These are phyloP conservation scores for Pilobolus umbonatus DNA, from an alignment of 192 early-diverging fungal genomes.

Conservation along the genomic window DNA sequence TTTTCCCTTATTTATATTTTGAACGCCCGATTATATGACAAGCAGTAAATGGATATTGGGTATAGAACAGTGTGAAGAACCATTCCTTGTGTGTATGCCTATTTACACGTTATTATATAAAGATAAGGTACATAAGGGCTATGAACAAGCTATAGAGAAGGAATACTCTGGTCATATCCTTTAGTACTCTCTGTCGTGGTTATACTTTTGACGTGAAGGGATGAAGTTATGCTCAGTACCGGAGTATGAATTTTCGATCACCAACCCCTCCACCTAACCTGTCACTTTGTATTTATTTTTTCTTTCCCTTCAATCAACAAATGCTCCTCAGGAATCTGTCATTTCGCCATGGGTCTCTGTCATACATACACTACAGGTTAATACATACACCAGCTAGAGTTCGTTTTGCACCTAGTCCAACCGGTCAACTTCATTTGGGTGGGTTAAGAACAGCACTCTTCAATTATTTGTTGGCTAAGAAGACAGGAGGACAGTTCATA, in stretches of 20 bases:
- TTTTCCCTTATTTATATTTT: slow-evolving; percentile 2
- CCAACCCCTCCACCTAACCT: background rate
- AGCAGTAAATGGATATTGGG: too few species aligned
- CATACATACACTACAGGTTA: background rate
- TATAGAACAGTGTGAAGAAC: too few species aligned
- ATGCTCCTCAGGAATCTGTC: background rate
- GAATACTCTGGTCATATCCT: too few species aligned
- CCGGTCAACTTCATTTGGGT: slow-evolving; percentile 89
- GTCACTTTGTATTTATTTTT: background rate
- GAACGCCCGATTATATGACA: background rate
- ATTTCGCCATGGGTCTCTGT: background rate
- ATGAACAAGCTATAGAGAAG: too few species aligned
- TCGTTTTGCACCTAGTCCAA: slow-evolving; percentile 92
- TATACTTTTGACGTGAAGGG: too few species aligned
- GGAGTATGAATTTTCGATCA: too few species aligned
- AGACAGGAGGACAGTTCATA: slow-evolving; percentile 70
- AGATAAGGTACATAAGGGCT: too few species aligned
- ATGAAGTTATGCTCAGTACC: too few species aligned
- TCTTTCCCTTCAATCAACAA: background rate
- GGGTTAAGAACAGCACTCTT: slow-evolving; percentile 90
- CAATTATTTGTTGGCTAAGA: slow-evolving; percentile 80
- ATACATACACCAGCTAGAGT: slow-evolving; percentile 54
- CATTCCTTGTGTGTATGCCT: too few species aligned
- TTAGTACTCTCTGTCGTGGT: too few species aligned
- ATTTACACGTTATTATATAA: too few species aligned